These are phyloP conservation scores for Triticum monococcum DNA, from an alignment of 176 grass and related monocot genomes.

Conservation along the genomic window DNA sequence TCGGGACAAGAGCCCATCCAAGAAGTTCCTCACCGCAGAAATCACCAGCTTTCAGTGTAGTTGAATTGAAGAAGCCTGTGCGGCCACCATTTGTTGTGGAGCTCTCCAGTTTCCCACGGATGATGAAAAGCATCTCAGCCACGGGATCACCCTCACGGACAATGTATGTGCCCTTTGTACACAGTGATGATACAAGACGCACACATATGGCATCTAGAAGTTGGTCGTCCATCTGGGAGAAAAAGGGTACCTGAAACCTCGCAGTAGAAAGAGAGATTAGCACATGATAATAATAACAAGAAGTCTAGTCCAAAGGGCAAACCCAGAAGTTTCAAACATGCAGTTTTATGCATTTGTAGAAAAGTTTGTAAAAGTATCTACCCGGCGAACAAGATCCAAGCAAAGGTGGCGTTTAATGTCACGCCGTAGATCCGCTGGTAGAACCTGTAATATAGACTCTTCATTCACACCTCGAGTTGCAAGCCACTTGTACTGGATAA, in stretches of 20 bases:
- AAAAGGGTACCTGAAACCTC: constrained; percentile 77
- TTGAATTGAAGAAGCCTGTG: constrained; percentile 93
- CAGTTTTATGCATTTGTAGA: neutral
- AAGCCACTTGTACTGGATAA: constrained; percentile 97
- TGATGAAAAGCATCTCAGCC: constrained; percentile 96
- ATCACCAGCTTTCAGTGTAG: constrained; percentile 61
- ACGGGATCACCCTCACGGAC: constrained; percentile 95
- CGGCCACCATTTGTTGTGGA: constrained; percentile 92
- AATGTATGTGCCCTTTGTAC: constrained; percentile 83
- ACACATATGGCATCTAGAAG: constrained; percentile 96
- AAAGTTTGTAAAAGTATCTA: constrained; percentile 42
- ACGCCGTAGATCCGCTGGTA: constrained; percentile 83
- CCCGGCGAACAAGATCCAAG: constrained; percentile 86
- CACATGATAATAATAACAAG: neutral
- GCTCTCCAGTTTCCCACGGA: constrained; percentile 93
- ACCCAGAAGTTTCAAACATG: neutral
- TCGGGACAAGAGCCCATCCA: constrained; percentile 85
- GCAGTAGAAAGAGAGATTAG: neutral
- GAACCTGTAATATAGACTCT: constrained; percentile 71
- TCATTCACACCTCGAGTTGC: constrained; percentile 94
- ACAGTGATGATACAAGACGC: constrained; percentile 81
- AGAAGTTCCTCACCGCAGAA: constrained; percentile 96
- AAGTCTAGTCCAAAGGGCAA: neutral
- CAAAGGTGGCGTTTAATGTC: constrained; percentile 97
- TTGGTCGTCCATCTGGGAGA: constrained; percentile 90